phyloP scores from a whole-genome alignment of 208 protist species.

The Sergeia podlipaevii region DNA sequence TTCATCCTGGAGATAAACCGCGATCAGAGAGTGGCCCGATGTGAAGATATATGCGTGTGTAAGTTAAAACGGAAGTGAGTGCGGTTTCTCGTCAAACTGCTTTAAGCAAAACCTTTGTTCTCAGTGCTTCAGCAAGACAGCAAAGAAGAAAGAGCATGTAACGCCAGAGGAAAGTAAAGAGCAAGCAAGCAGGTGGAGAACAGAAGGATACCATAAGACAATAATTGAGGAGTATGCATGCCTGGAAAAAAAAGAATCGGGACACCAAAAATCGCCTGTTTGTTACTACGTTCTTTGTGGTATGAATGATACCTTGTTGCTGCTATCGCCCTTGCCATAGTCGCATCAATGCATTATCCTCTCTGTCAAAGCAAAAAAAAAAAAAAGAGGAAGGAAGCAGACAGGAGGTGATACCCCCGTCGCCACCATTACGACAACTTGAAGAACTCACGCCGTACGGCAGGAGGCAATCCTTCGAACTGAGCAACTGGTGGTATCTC shows the following conservation, averaged over 20 bases:
- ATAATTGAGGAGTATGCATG: background rate
- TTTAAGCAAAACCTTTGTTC: too few species aligned
- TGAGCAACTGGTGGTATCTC: constrained; percentile 49
- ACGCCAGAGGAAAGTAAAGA: too few species aligned
- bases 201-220: background rate
- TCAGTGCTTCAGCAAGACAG: too few species aligned
- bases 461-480: constrained; percentile 41
- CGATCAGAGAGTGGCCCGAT: background rate
- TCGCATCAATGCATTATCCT: too few species aligned
- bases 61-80: too few species aligned
- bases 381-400: constrained; percentile 1
- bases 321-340: too few species aligned
- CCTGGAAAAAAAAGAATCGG: too few species aligned
- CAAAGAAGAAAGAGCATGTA: too few species aligned
- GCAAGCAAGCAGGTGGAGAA: background rate
- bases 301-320: too few species aligned
- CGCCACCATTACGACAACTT: constrained; percentile 21
- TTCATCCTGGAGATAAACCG: constrained; percentile 20
- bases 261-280: too few species aligned
- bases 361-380: constrained; percentile 2
- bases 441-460: constrained; percentile 30
- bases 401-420: background rate
- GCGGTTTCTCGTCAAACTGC: too few species aligned
- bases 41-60: too few species aligned
- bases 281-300: background rate